Conservation (phyloP, 352 stramenopile genomes). For the Peronospora farinosa region DNA sequence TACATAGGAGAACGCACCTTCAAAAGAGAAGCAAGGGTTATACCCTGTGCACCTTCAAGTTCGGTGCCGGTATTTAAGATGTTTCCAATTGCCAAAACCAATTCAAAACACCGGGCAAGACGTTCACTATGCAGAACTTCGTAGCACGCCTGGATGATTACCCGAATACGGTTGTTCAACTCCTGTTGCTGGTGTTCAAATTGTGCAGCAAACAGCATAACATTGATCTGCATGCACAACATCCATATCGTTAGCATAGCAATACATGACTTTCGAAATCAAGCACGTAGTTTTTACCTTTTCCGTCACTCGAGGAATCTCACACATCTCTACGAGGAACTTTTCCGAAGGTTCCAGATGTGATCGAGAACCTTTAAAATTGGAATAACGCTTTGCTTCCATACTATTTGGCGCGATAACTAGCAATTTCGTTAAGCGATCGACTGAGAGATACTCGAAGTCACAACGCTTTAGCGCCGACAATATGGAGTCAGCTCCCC, state of each 20-base stretch:
- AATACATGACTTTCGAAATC: neutral
- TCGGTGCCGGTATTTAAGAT: slow-evolving; percentile 67
- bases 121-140: slow-evolving; percentile 65
- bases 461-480: slow-evolving; percentile 43
- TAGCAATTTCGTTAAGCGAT: slow-evolving; percentile 50
- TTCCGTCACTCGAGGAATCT: slow-evolving; percentile 57
- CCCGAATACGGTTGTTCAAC: slow-evolving; percentile 35
- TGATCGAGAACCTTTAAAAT: slow-evolving; percentile 51
- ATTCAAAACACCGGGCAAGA: slow-evolving; percentile 66
- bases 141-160: slow-evolving; percentile 55
- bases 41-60: slow-evolving; percentile 53
- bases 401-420: slow-evolving; percentile 64
- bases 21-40: slow-evolving; percentile 67
- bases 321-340: slow-evolving; percentile 70
- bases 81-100: slow-evolving; percentile 71
- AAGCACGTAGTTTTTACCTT: slow-evolving; percentile 39
- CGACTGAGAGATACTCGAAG: slow-evolving; percentile 51
- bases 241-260: neutral
- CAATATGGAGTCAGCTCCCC: slow-evolving; percentile 46
- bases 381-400: slow-evolving; percentile 62
- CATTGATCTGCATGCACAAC: slow-evolving; percentile 40
- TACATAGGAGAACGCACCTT: slow-evolving; percentile 36
- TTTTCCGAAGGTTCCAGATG: slow-evolving; percentile 50
- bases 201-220: slow-evolving; percentile 60
- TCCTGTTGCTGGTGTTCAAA: slow-evolving; percentile 58